Evolutionary conservation across 2,329 filamentous ascomycete species (phyloP), one percentile per base, ranked within the genome.

Genomic region (Exophiala spinifera): DNA sequence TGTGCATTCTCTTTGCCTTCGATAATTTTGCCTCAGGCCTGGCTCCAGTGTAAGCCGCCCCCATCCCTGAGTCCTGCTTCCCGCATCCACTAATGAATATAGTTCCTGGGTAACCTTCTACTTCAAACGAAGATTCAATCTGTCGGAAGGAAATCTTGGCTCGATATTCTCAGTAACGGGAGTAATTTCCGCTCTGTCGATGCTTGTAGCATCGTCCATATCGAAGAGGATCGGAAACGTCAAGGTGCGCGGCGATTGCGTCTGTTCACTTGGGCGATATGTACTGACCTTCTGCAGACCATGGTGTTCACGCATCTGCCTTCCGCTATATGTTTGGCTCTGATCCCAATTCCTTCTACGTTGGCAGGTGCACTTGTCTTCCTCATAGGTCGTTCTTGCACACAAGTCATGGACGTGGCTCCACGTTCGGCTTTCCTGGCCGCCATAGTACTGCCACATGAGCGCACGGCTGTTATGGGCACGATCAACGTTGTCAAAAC

Each of bases 1-100:
- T 92, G 0, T 87, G 84, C 64, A 69, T 86, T 6, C 72, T 92
- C 1, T 86, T 90, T 62, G 79, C 79, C 1, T 64, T 90, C 4
- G 87, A 91, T 66, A 80, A 83, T 0, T 80, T 90, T 53, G 86
- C 85, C 1, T 86, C 83, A 1, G 87, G 88, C 1, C 78, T 91
- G 66, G 85, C 84, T 3, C 81, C 83, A 19, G 63, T 70, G 42
- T 59, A 54, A 55, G 57, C 51, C 11, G 8, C 28, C 5, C 13
- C 4, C 78, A 74, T 58, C 67, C 28, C 11, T 10, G 28, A 31
- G 28, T 31, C 10, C 28, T 7, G 23, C 23, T 25, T 8, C 23
- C n/a, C n/a, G n/a, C n/a, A 25, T 25, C 23, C 7, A 25, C 28
- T 25, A 21, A 20, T 23, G 2, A 11, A 14, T 72, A 82, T 85